Percentiles rank a stretch among this genome's conserved stretches.
phyloP scores from a whole-genome alignment of 148 eudicot genomes.

The Rhododendron griersonianum region DNA sequence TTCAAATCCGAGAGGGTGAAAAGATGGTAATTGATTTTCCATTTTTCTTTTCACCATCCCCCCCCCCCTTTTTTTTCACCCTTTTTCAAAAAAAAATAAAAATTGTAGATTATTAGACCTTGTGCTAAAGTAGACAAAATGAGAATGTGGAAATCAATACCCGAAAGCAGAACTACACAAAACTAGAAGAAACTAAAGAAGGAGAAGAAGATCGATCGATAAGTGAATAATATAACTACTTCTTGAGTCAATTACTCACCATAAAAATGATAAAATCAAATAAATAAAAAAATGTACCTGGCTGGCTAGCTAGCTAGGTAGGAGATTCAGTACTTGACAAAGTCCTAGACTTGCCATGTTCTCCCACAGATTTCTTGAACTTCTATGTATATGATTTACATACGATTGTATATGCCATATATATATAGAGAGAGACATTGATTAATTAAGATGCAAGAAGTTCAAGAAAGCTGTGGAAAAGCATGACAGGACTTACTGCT shows the following conservation, averaged over 20 bases:
- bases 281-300: not conserved
- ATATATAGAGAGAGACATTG: not conserved
- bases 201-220: not conserved
- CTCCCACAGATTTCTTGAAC: slow-evolving; percentile 3
- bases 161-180: not conserved
- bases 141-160: too few relatives aligned
- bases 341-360: slow-evolving; percentile 4
- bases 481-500: not conserved
- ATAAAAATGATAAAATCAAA: not conserved
- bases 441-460: not conserved
- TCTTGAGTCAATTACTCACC: not conserved
- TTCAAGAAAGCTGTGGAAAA: slow-evolving; percentile 7
- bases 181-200: not conserved
- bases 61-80: too few relatives aligned
- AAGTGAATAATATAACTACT: not conserved
- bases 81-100: too few relatives aligned
- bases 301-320: not conserved
- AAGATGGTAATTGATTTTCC: too few relatives aligned
- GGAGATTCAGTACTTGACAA: not conserved
- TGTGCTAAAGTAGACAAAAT: too few relatives aligned
- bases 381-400: not conserved
- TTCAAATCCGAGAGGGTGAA: not conserved
- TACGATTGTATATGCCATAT: not conserved
- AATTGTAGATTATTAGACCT: too few relatives aligned
- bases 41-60: too few relatives aligned